phyloP scores from a whole-genome alignment of 2,329 filamentous ascomycete species.

The Pyricularia sp. region DNA sequence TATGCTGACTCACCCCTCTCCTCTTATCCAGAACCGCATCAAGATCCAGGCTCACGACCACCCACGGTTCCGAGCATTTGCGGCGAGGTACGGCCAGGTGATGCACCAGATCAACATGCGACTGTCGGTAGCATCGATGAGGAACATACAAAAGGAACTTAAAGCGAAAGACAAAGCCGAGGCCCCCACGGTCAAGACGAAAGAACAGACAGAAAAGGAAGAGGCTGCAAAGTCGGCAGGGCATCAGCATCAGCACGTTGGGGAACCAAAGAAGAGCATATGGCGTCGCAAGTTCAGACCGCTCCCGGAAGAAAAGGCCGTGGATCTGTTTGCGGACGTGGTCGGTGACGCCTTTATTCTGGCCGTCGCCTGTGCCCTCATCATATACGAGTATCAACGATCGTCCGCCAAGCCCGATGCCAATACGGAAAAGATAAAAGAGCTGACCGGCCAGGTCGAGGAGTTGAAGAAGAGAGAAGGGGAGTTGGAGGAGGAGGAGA shows the following conservation, averaged over 20 bases:
- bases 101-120: conserved; percentile 63
- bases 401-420: conserved; percentile 50
- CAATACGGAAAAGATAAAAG: conserved; percentile 43
- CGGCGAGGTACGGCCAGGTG: conserved; percentile 51
- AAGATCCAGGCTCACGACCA: conserved; percentile 59
- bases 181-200: conserved; percentile 55
- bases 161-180: conserved; percentile 53
- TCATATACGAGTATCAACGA: conserved; percentile 54
- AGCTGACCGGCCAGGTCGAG: conserved; percentile 37
- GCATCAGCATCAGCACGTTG: background rate
- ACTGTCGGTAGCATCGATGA: conserved; percentile 47
- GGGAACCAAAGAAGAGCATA: conserved; percentile 28
- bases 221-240: conserved; percentile 39
- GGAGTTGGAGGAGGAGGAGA: conserved; percentile 40
- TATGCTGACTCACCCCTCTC: background rate
- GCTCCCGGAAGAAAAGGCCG: conserved; percentile 55
- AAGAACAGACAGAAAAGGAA: conserved; percentile 46
- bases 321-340: conserved; percentile 58
- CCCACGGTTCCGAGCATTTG: conserved; percentile 48
- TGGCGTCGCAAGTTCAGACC: conserved; percentile 55
- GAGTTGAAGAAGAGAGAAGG: conserved; percentile 39
- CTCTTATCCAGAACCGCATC: conserved; percentile 47
- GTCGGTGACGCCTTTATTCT: conserved; percentile 56
- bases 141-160: conserved; percentile 47
- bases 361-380: conserved; percentile 43